Evolutionary conservation across 768 basidiomycete species (phyloP).

Genomic region (Hortiboletus campestris): DNA sequence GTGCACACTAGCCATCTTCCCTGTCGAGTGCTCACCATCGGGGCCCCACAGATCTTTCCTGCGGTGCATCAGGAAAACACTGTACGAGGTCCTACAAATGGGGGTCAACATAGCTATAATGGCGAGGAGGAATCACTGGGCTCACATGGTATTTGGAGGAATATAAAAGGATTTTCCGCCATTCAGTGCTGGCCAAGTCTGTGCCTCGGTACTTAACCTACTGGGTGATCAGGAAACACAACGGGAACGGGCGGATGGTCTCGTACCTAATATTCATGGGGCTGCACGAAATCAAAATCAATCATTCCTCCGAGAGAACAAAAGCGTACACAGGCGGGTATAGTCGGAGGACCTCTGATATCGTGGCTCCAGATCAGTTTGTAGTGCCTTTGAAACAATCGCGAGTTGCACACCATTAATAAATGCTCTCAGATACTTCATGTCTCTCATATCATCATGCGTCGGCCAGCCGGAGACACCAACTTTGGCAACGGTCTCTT

Average conservation of each 20-base stretch:
- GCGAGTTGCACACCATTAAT: too few relatives aligned
- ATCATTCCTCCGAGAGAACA: not conserved
- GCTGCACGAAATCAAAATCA: constrained; percentile 13
- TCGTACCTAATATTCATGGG: constrained; percentile 24
- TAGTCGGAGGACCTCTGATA: constrained; percentile 32
- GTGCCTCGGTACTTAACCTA: constrained; percentile 17
- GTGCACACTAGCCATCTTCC: not conserved
- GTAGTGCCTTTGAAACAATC: too few relatives aligned
- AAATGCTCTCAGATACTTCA: too few relatives aligned
- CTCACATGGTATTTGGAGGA: constrained; percentile 37
- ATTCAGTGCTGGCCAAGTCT: constrained; percentile 18
- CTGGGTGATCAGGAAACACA: not conserved
- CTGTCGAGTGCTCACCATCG: constrained; percentile 25
- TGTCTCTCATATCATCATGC: too few relatives aligned
- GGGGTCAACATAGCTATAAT: not conserved
- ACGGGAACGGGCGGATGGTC: too few relatives aligned
- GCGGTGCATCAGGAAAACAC: constrained; percentile 37
- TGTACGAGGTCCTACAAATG: constrained; percentile 10
- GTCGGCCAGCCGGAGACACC: too few relatives aligned
- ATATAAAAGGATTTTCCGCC: constrained; percentile 52
- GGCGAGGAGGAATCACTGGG: not conserved
- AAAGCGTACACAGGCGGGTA: constrained; percentile 30
- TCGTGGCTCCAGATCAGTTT: not conserved
- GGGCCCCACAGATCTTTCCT: constrained; percentile 39
- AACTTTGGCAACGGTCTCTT: too few relatives aligned